Evolutionary conservation across 2,329 filamentous ascomycete genomes (phyloP), one percentile per base, ranked within the genome.

Genomic region (Metarhizium humberi): DNA sequence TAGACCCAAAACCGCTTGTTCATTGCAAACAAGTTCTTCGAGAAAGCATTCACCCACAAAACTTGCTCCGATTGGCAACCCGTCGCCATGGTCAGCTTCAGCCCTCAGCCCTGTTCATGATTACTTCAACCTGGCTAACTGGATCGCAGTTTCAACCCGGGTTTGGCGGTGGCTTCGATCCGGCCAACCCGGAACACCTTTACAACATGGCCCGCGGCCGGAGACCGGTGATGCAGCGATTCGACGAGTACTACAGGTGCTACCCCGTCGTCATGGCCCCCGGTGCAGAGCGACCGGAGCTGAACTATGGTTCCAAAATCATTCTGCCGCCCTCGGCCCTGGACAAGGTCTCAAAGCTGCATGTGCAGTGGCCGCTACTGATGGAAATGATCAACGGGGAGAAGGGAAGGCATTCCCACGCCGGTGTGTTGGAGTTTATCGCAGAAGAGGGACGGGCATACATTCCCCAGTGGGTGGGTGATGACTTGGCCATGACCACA

Each of bases 201-300:
- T 76, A 74, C 65, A 74, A 74, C 66, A 74, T 79, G 71, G 75
- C 75, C 42, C 71, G 69, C 56, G 71, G 73, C 56, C 75, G 79
- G 57, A 72, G 77, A 53, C 71, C 77, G 69, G 65, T 78, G 73
- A 63, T 76, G 53, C 88, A 90, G 64, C 89, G 92, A 58, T 99
- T 99, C 75, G 92, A 99, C 72, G 94, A 99, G 73, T 97, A 96
- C 76, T 97, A 96, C 74, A 87, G 94, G 66, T 96, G 92, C 77
- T 99, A 97, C 67, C 94, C 94, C 47, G 82, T 96, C 65, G 85
- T 87, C 64, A 97, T 99, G 92, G 84, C 95, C 59, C 90, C 92
- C 13, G 92, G 92, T 3, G 84, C 90, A 42, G 92, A 96, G 65
- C 83, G 94, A 62, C 87, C 89, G 53, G 87, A 92, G 62, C 85